Conservation (phyloP, 2,329 filamentous ascomycete genomes). For the Fusarium coffeatum region DNA sequence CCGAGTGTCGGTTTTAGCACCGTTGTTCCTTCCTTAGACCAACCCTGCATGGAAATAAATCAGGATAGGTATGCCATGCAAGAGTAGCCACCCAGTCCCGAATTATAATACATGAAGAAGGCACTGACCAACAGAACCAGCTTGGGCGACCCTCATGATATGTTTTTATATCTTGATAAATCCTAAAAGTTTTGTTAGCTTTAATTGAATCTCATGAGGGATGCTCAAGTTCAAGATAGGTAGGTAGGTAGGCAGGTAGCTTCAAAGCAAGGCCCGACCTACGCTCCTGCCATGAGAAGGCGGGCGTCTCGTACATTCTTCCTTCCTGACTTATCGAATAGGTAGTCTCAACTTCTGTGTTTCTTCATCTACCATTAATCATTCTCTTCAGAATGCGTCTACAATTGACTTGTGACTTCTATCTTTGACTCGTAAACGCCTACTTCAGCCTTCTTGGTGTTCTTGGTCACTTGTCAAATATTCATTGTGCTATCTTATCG, state of each 20-base stretch:
- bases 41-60: not conserved
- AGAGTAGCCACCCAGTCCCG: not conserved
- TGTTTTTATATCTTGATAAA: not conserved
- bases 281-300: not conserved
- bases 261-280: not conserved
- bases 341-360: not conserved
- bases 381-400: conserved; percentile 32
- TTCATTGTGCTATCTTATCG: conserved; percentile 33
- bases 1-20: not conserved
- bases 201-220: not conserved
- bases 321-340: not conserved
- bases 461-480: conserved; percentile 40
- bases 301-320: not conserved
- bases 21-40: not conserved
- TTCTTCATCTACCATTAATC: conserved; percentile 1
- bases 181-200: not conserved
- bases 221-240: not conserved
- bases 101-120: not conserved
- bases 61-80: not conserved
- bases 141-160: not conserved
- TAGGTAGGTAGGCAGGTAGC: not conserved
- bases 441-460: conserved; percentile 37
- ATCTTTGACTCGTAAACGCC: conserved; percentile 38
- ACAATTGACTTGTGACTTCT: conserved; percentile 29
- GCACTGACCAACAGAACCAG: not conserved